Percentiles rank a stretch among this genome's conserved stretches.
These are phyloP conservation scores for Linnemannia hyalina DNA, from an alignment of 192 early-diverging fungal genomes.

Conservation along the genomic window DNA sequence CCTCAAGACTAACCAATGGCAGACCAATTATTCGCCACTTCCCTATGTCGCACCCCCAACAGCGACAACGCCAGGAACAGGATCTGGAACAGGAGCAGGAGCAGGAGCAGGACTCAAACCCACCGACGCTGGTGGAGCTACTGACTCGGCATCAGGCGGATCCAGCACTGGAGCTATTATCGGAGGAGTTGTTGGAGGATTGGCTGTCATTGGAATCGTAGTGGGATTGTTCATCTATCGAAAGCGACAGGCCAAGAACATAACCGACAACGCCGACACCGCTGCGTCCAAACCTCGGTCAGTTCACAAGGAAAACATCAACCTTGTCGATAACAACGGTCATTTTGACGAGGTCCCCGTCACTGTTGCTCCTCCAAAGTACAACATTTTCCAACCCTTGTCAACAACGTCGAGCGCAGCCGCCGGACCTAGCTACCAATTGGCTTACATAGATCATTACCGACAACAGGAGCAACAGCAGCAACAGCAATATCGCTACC, in stretches of 20 bases:
- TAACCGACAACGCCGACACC: background rate
- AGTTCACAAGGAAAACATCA: background rate
- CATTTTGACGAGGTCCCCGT: no score
- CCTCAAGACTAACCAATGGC: slow-evolving; percentile 23
- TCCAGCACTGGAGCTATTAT: slow-evolving; percentile 3
- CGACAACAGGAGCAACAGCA: background rate
- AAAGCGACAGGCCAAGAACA: background rate
- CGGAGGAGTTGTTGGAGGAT: slow-evolving; percentile 7
- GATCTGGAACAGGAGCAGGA: background rate
- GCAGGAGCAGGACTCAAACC: background rate
- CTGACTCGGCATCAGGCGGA: background rate
- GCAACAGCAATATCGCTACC: background rate
- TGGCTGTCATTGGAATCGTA: background rate
- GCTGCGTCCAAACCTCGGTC: background rate
- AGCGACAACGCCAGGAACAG: background rate
- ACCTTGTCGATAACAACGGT: background rate
- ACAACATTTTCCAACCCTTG: background rate
- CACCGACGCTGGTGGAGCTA: background rate
- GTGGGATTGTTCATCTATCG: background rate
- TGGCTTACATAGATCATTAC: background rate
- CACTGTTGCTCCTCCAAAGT: background rate
- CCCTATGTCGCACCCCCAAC: background rate
- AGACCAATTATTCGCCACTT: background rate
- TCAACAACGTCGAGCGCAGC: background rate
- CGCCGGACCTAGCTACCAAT: background rate